Percentiles rank a stretch among this genome's conserved stretches.
phyloP scores from a whole-genome alignment of 2,329 filamentous ascomycete species.

The Colletotrichum lini region DNA sequence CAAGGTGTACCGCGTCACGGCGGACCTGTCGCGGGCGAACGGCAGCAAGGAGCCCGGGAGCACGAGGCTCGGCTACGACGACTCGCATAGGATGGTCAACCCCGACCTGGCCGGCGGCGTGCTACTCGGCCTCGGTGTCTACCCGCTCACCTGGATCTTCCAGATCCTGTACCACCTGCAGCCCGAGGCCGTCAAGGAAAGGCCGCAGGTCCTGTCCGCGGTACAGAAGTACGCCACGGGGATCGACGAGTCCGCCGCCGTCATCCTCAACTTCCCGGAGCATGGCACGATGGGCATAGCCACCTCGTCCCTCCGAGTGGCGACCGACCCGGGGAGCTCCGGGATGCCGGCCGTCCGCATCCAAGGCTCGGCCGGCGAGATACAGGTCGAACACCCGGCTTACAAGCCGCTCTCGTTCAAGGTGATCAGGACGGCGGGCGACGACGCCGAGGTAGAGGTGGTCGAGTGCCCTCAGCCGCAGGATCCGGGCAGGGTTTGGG shows the following conservation, averaged over 20 bases:
- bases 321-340: slow-evolving; percentile 70
- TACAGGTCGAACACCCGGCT: slow-evolving; percentile 81
- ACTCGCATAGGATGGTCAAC: slow-evolving; percentile 84
- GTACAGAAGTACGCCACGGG: slow-evolving; percentile 82
- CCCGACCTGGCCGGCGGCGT: slow-evolving; percentile 85
- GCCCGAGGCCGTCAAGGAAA: slow-evolving; percentile 75
- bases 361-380: slow-evolving; percentile 85
- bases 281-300: slow-evolving; percentile 80
- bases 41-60: slow-evolving; percentile 70
- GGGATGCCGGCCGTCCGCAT: slow-evolving; percentile 81
- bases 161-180: slow-evolving; percentile 89
- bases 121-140: slow-evolving; percentile 87
- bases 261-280: slow-evolving; percentile 81
- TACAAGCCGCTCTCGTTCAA: slow-evolving; percentile 79
- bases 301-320: slow-evolving; percentile 74
- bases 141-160: slow-evolving; percentile 91
- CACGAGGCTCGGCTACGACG: slow-evolving; percentile 65
- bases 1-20: slow-evolving; percentile 70
- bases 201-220: slow-evolving; percentile 76
- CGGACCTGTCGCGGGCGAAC: slow-evolving; percentile 73
- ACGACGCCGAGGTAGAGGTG: slow-evolving; percentile 61
- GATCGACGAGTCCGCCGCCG: slow-evolving; percentile 81
- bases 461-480: slow-evolving; percentile 68
- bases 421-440: slow-evolving; percentile 68
- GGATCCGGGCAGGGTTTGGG: slow-evolving; percentile 65